phyloP scores from a whole-genome alignment of 768 basidiomycete species.

The Boletellus emodensis region DNA sequence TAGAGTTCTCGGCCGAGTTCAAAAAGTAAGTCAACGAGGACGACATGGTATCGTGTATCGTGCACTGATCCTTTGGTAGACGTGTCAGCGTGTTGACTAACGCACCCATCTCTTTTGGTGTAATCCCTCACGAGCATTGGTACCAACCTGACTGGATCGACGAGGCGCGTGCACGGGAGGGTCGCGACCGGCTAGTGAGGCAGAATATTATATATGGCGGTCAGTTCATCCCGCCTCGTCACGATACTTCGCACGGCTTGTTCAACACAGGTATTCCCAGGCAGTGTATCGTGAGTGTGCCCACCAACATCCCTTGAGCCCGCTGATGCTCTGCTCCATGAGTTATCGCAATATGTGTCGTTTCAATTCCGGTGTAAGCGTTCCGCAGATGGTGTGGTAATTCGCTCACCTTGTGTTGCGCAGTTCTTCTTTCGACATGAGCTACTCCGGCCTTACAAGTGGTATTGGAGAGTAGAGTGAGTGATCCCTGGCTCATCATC shows the following conservation, averaged over 20 bases:
- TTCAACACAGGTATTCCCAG: conserved; percentile 22
- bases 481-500: conserved; percentile 10
- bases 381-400: background rate
- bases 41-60: background rate
- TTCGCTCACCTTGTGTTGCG: conserved; percentile 6
- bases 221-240: conserved; percentile 20
- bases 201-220: conserved; percentile 50
- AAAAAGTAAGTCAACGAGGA: conserved; percentile 32
- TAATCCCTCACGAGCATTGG: conserved; percentile 62
- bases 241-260: background rate
- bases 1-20: conserved; percentile 52
- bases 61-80: conserved; percentile 24
- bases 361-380: conserved; percentile 62
- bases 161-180: conserved; percentile 53
- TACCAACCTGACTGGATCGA: conserved; percentile 72
- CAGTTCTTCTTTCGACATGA: conserved; percentile 57
- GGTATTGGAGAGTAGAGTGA: conserved; percentile 62
- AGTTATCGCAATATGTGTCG: conserved; percentile 79
- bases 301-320: background rate
- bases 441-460: conserved; percentile 49
- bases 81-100: conserved; percentile 36
- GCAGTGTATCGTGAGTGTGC: conserved; percentile 40
- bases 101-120: conserved; percentile 48
- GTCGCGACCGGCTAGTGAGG: conserved; percentile 47
- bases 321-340: background rate